Evolutionary conservation across 331 rosid genomes (phyloP), one percentile per base, ranked within the genome.

Genomic region (Pyrus hybrid): DNA sequence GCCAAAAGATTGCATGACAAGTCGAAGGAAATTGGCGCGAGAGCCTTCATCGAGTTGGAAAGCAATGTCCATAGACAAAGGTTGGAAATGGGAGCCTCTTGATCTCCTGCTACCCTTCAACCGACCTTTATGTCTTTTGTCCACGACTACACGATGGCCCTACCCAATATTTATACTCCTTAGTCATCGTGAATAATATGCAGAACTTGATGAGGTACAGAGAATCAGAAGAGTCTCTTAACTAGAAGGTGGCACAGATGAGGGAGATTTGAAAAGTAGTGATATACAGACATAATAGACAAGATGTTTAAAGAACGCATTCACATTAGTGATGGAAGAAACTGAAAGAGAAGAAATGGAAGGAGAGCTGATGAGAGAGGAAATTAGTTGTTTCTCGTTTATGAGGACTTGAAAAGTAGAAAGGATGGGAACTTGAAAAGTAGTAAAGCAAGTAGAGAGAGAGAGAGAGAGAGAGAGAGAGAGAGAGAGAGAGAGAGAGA

Each of bases 31-130:
- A 29, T 70, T 74, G 32, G 78, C 45, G 54, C 96, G 91, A 35
- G 77, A 56, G 65, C 75, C 83, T 63, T 82, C 79, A 51, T 89
- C 77, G 49, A 83, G 88, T 43, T 77, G 37, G 81, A 88, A 91
- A 54, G 80, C 81, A 23, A 75, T 58, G 63, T 93, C 96, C 98
- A 90, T 88, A 30, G 45, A 68, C 78, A 47, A 56, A 41, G 47
- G 47, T 41, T 10, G 47, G 47, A 41, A 41, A 11, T 41, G 14
- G 47, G 47, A 41, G 47, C 47, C 47, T 41, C 47, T 41, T 10
- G 60, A 25, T 43, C 56, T 43, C 21, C 60, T 45, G 58, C 30
- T 33, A 58, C 47, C 4, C 14, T 41, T 25, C 28, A 11, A 23
- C 3, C 20, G n/a, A 25, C n/a, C 18, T 41, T 54, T 72, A 60